Conservation (phyloP, 176 grass and related monocot genomes). For the Musa itinerans region DNA sequence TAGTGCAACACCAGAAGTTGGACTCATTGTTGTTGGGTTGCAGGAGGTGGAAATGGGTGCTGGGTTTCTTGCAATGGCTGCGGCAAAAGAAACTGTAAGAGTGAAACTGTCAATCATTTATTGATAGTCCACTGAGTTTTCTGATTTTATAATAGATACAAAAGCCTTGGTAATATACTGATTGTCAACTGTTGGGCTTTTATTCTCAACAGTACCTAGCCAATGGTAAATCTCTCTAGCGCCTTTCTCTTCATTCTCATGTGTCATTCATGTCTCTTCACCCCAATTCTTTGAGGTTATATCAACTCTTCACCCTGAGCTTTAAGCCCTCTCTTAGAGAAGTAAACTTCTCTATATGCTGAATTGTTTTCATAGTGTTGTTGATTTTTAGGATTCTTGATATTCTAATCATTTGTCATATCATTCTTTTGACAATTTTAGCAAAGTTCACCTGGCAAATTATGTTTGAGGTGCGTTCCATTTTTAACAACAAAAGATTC, state of each 20-base stretch:
- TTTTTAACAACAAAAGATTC: background rate
- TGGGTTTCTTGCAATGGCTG: slow-evolving; percentile 93
- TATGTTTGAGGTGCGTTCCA: background rate
- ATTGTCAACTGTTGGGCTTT: background rate
- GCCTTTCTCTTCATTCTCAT: background rate
- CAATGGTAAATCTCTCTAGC: background rate
- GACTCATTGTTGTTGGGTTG: slow-evolving; percentile 80
- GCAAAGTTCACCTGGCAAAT: background rate
- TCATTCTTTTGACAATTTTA: background rate
- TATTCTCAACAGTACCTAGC: background rate
- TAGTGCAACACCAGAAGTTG: slow-evolving; percentile 73
- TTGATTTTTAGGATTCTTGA: background rate
- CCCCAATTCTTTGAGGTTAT: background rate
- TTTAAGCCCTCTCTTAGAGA: background rate
- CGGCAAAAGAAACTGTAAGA: slow-evolving; percentile 98
- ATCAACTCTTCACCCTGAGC: background rate
- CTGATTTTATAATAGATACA: too few species aligned
- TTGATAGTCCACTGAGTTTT: too few species aligned
- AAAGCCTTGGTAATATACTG: background rate
- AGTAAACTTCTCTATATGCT: background rate
- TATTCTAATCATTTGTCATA: background rate
- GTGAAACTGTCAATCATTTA: too few species aligned
- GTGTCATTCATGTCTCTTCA: background rate
- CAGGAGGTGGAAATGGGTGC: slow-evolving; percentile 99
- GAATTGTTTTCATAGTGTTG: background rate